These are phyloP conservation scores for Kondoa malvinella DNA, from an alignment of 768 basidiomycete genomes.

Conservation along the genomic window DNA sequence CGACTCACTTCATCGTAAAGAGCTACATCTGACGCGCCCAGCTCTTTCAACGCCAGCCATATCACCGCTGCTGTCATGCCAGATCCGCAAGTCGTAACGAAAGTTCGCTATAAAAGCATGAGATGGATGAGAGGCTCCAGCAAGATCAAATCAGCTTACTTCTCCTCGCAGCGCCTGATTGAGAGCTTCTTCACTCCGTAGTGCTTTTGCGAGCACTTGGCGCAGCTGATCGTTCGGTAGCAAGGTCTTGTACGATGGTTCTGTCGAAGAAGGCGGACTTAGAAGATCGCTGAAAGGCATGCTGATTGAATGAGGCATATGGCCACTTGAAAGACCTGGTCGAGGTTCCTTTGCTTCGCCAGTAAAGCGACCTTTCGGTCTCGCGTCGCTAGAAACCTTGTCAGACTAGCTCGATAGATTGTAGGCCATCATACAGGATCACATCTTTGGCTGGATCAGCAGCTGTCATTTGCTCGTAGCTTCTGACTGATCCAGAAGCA, in stretches of 20 bases:
- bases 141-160: slow-evolving; percentile 28
- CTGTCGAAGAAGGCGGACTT: slow-evolving; percentile 30
- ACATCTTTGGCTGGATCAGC: not conserved
- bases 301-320: slow-evolving; percentile 72
- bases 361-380: slow-evolving; percentile 59
- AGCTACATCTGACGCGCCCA: slow-evolving; percentile 45
- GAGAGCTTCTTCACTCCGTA: slow-evolving; percentile 36
- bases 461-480: slow-evolving; percentile 52
- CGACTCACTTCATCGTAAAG: slow-evolving; percentile 79
- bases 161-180: slow-evolving; percentile 44
- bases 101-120: slow-evolving; percentile 18
- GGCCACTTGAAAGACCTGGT: slow-evolving; percentile 69
- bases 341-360: slow-evolving; percentile 79
- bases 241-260: slow-evolving; percentile 41
- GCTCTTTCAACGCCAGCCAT: slow-evolving; percentile 72
- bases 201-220: slow-evolving; percentile 45
- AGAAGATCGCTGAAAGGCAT: slow-evolving; percentile 48
- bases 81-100: slow-evolving; percentile 74
- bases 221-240: slow-evolving; percentile 44
- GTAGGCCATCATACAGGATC: slow-evolving; percentile 41
- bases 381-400: slow-evolving; percentile 71
- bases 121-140: not conserved
- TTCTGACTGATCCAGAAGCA: slow-evolving; percentile 4
- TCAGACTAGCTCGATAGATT: slow-evolving; percentile 33
- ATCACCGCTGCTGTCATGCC: slow-evolving; percentile 95